Base-by-base conservation (phyloP, 768 basidiomycete species). In the Dacryopinax spathularia region DNA sequence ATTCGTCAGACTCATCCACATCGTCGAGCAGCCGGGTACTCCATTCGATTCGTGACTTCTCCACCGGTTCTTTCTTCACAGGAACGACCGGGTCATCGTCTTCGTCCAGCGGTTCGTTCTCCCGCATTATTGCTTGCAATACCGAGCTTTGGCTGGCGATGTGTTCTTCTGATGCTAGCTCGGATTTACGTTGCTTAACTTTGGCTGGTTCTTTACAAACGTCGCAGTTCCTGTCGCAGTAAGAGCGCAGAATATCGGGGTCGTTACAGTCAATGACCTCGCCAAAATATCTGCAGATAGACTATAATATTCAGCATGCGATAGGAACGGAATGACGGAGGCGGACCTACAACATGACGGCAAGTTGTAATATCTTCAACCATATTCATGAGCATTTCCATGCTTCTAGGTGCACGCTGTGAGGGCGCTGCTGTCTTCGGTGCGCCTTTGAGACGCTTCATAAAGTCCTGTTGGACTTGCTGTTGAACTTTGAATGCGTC, bases 171-270 rank as follows among this genome's bases (percentile, higher is more conserved):
- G 75, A 71, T 0, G 83, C 80, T 2, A 90, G 76, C n/a, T 78
- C 79, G 27, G 66, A 69, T 63, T 81, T 79, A 29, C 79, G 78
- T 1, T 71, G 74, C 61, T 72, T 77, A 0, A 82, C 80, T 74
- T 85, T 89, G 25, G 84, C 84, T 0, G 88, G 86, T 66, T 84
- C 83, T 73, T 87, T 89, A 75, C 90, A 91, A 2, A 89, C 79
- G 71, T 92, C 90, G 68, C 90, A 92, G 88, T 90, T 91, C 56
- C 78, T 76, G 61, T 85, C 73, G 68, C 90, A 92, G 67, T 87
- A 83, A 2, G 69, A 69, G 62, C 77, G 78, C 61, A 80, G 71
- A 12, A 77, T 64, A 6, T 75, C 76, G 9, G 75, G 67, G 66
- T 86, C 78, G 12, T 69, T 72, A 6, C 74, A 68, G 66, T 87